Evolutionary conservation across 495 filamentous ascomycete species (phyloP).

Genomic region (Penicillium pulvis): DNA sequence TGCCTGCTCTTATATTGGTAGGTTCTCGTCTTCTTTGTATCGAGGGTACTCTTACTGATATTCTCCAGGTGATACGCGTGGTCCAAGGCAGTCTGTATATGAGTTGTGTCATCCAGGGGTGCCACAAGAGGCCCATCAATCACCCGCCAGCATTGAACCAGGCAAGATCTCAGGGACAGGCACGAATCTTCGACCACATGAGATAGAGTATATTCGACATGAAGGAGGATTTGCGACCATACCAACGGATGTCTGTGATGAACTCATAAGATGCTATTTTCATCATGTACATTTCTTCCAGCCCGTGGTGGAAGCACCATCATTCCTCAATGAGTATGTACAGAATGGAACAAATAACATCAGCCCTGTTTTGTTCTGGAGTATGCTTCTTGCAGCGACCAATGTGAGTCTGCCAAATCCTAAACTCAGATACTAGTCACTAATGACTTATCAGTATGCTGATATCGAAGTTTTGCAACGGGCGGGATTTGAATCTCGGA

Average conservation of each 20-base stretch:
- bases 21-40: too few species aligned
- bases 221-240: constrained; percentile 3
- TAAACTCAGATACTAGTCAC: neutral
- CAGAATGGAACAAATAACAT: constrained; percentile 2
- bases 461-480: constrained; percentile 1
- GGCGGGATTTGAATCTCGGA: constrained; percentile 5
- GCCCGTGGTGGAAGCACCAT: constrained; percentile 5
- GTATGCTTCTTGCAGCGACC: constrained; percentile 8
- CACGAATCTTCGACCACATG: neutral
- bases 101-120: constrained; percentile 9
- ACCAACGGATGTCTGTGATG: constrained; percentile 4
- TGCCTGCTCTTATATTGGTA: constrained; percentile 8
- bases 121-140: constrained; percentile 8
- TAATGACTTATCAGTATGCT: neutral
- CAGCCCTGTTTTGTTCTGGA: constrained; percentile 6
- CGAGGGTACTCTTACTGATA: too few species aligned
- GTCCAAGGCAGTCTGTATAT: constrained; percentile 11
- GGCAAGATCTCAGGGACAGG: neutral
- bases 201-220: constrained; percentile 3
- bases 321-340: constrained; percentile 5
- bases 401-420: neutral
- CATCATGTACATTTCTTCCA: constrained; percentile 10
- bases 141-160: neutral
- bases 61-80: constrained; percentile 7
- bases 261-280: constrained; percentile 5